These are phyloP conservation scores for Calonectria pauciramosa DNA, from an alignment of 2,329 filamentous ascomycete species.

Conservation along the genomic window DNA sequence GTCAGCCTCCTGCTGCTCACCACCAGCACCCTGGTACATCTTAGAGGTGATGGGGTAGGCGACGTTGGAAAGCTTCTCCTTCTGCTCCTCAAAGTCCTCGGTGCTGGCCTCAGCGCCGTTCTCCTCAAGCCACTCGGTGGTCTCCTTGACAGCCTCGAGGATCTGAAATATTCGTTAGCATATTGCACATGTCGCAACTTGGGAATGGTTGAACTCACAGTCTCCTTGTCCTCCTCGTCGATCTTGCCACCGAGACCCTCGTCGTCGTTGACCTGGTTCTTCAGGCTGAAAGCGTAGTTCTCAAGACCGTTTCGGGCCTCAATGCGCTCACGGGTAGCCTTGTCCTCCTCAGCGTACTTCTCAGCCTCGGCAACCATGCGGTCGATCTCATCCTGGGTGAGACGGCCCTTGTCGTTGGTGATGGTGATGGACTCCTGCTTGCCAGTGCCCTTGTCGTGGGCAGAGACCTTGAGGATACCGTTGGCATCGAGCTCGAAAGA, in stretches of 20 bases:
- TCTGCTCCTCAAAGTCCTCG: constrained; percentile 99
- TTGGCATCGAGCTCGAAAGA: constrained; percentile 98
- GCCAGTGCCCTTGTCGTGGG: constrained; percentile 97
- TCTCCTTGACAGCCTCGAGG: constrained; percentile 96
- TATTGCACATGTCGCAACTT: background rate
- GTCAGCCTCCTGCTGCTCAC: constrained; percentile 75
- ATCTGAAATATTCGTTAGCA: constrained; percentile 69
- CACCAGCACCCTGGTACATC: constrained; percentile 81
- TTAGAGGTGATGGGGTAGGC: constrained; percentile 99
- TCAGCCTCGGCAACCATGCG: constrained; percentile 99
- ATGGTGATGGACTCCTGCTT: constrained; percentile 99
- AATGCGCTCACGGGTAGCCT: constrained; percentile 96
- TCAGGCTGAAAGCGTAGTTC: constrained; percentile 99
- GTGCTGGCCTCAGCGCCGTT: constrained; percentile 86
- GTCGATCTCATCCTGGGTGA: constrained; percentile 96
- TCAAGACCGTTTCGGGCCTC: constrained; percentile 96
- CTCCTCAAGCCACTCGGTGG: constrained; percentile 96
- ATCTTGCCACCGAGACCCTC: constrained; percentile 99
- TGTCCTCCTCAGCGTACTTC: constrained; percentile 99
- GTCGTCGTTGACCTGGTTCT: constrained; percentile 99
- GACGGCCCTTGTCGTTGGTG: constrained; percentile 99
- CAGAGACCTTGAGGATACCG: constrained; percentile 96
- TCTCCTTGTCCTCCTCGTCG: constrained; percentile 98
- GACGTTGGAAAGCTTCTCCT: constrained; percentile 97
- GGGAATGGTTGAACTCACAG: constrained; percentile 67